Base-by-base conservation (phyloP, 495 filamentous ascomycete species). In the Lasiosphaeriaceae sp. region DNA sequence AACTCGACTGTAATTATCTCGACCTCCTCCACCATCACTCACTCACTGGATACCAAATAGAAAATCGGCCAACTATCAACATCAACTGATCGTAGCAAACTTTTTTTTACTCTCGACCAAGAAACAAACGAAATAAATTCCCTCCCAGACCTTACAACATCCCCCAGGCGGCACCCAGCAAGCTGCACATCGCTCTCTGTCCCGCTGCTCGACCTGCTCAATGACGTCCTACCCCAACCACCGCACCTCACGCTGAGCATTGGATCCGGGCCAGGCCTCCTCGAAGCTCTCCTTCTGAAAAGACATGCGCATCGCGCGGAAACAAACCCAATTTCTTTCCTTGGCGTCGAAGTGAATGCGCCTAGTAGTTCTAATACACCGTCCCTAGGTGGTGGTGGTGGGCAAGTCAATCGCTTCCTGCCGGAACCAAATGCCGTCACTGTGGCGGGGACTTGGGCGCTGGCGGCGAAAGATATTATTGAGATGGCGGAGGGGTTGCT, bases 181-280 rank as follows among this genome's bases (percentile, higher is more conserved):
- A 60, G 56, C 31, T 67, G 65, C 52, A 52, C 52, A 4, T 67
- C 65, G 21, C 47, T 67, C 41, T 67, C 65, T 14, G 43, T 60
- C 14, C 37, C 50, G 2, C 62, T 67, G 19, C 57, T 67, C 41
- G n/a, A 24, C 39, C 39, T 63, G 11, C 62, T 67, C 26, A 21
- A 67, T 39, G 11, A 12, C 8, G 44, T 54, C 53, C 54, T 67
- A 5, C 65, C 65, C 11, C 6, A 24, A 4, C 65, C 62, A 8
- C 62, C 62, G 2, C 12, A 14, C 1, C 16, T 59, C 1, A 52
- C 59, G 1, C 55, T 67, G 39, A 63, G 59, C 47, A 21, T 67
- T 31, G 65, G 65, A 1, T 65, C 65, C 43, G 65, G 65, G 2
- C 62, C 62, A 14, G 65, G 65, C 24, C 59, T 67, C 2, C 54